A percentile compares a stretch with the other conserved stretches of the same genome.
Conservation (phyloP, 495 filamentous ascomycete species). For the Xylaria longipes region DNA sequence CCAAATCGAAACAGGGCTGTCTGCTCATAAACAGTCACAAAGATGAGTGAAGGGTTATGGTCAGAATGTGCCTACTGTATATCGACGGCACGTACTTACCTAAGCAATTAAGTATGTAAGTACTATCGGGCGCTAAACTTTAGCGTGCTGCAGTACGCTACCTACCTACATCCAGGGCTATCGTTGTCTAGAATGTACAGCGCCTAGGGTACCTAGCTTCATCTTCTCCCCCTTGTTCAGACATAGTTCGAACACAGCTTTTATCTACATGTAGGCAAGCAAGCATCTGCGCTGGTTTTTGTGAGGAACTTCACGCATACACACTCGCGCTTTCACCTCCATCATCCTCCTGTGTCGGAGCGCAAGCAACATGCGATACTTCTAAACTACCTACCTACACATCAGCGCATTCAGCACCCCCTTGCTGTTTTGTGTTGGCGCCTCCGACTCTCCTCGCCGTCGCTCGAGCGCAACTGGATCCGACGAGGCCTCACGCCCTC, state of each 20-base stretch:
- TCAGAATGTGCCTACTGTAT: too few relatives aligned
- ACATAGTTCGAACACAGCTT: neutral
- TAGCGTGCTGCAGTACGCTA: conserved; percentile 2
- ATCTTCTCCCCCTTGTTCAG: neutral
- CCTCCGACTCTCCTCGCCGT: neutral
- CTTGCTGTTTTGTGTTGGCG: neutral
- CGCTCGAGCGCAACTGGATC: neutral
- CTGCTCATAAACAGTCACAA: neutral
- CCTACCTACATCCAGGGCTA: too few relatives aligned
- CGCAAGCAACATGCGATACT: conserved; percentile 17
- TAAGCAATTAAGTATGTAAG: neutral
- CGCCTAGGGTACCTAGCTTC: too few relatives aligned
- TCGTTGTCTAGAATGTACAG: too few relatives aligned
- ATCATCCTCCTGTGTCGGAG: neutral
- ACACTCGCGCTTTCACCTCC: neutral
- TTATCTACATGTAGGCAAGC: neutral
- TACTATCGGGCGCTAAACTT: neutral
- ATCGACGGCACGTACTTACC: neutral
- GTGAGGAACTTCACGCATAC: neutral
- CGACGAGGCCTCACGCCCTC: neutral
- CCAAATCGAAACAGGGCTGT: neutral
- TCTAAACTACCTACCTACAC: conserved; percentile 1
- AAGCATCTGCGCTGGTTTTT: neutral
- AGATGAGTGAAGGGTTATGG: neutral
- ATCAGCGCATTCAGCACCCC: conserved; percentile 7